These are phyloP conservation scores for Hypoxylon sp. DNA, from an alignment of 2,329 filamentous ascomycete species.

Conservation along the genomic window DNA sequence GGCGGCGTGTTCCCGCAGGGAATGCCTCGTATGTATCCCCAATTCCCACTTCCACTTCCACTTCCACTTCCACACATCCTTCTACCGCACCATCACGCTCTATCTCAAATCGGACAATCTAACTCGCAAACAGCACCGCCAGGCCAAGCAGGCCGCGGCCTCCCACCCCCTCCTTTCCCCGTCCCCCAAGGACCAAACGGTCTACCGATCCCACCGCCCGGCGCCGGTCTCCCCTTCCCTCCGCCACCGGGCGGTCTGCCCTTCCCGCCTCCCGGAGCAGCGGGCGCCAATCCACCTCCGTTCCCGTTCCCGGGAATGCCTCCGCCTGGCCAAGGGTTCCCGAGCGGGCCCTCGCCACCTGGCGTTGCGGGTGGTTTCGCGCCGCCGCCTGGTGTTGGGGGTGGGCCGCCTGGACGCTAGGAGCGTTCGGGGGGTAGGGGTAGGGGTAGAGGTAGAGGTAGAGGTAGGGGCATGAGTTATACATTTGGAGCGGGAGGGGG, in stretches of 20 bases:
- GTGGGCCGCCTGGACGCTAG: constrained; percentile 58
- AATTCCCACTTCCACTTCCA: not conserved
- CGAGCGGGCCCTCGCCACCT: constrained; percentile 57
- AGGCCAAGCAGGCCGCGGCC: constrained; percentile 61
- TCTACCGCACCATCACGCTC: not conserved
- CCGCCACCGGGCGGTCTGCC: constrained; percentile 57
- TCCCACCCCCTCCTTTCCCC: constrained; percentile 62
- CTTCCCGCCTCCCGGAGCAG: constrained; percentile 56
- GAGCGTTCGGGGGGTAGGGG: constrained; percentile 4
- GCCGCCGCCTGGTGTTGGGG: constrained; percentile 51
- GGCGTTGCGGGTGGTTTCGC: constrained; percentile 49
- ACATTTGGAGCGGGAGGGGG: not conserved
- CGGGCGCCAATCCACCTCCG: constrained; percentile 61
- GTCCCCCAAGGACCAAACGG: constrained; percentile 58
- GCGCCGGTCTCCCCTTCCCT: constrained; percentile 51
- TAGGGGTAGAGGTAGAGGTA: not conserved
- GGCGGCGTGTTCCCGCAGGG: constrained; percentile 62
- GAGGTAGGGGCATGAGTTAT: too few species aligned
- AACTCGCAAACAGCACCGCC: constrained; percentile 62
- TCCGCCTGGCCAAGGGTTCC: constrained; percentile 58
- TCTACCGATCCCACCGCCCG: constrained; percentile 67
- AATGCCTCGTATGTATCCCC: constrained; percentile 68
- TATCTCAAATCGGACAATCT: constrained; percentile 15
- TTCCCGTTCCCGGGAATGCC: constrained; percentile 65
- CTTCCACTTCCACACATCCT: not conserved